Percentiles rank a stretch among this genome's conserved stretches.
Conservation (phyloP, 23 red algal species). For the Agarophyton chilense region DNA sequence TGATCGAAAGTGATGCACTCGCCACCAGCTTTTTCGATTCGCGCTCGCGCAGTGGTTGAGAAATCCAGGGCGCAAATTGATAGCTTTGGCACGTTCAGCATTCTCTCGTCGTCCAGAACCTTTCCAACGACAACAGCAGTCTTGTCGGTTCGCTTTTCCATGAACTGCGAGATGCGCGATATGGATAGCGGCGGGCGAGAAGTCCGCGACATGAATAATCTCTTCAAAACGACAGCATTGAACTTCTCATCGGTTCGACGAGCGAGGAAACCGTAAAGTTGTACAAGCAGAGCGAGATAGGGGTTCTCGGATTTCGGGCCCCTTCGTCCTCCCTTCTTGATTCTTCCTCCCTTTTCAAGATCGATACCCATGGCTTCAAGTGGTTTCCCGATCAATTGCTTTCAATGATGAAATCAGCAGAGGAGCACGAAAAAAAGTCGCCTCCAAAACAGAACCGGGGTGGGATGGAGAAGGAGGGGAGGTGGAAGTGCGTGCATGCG, state of each 20-base stretch:
- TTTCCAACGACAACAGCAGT: constrained; percentile 92
- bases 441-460: neutral
- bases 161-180: constrained; percentile 62
- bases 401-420: neutral
- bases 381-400: neutral
- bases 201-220: constrained; percentile 98
- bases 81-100: constrained; percentile 85
- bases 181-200: constrained; percentile 91
- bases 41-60: constrained; percentile 83
- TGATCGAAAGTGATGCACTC: constrained; percentile 97
- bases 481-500: too few species aligned
- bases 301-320: constrained; percentile 92
- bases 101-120: constrained; percentile 95
- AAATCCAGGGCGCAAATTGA: constrained; percentile 91
- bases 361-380: constrained; percentile 88
- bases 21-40: constrained; percentile 93
- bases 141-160: constrained; percentile 70
- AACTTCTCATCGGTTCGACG: constrained; percentile 92
- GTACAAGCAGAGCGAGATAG: constrained; percentile 89
- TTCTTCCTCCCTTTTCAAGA: constrained; percentile 94
- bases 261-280: constrained; percentile 94
- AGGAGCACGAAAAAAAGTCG: neutral
- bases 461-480: too few species aligned
- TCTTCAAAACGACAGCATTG: constrained; percentile 83
- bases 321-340: constrained; percentile 78